Evolutionary conservation across 257 asterid species (phyloP), one percentile per base, ranked within the genome.

Genomic region (Rubia yunnanensis): DNA sequence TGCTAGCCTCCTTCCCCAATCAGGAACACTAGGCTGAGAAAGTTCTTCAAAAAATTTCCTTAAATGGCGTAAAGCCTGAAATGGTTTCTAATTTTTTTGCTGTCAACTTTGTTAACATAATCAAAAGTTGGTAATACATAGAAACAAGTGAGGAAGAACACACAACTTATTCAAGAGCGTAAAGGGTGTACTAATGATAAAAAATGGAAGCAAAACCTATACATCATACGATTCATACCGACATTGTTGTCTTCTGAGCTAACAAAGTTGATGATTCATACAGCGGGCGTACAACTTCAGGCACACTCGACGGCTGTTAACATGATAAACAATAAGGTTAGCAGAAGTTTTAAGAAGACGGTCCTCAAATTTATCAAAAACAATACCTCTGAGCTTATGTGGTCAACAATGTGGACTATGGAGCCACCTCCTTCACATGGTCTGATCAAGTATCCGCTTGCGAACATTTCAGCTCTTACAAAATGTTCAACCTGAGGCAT

Each of bases 351-450:
- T 4, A 57, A 49, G 24, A 24, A 35, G 61, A 17, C 0, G 5
- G 52, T 24, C 7, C n/a, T 11, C 44, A 15, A 39, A 52, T 39
- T 15, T 38, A 55, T 53, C 50, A 39, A 63, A 53, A 32, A 54
- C 28, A n/a, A n/a, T 72, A 94, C 99, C 98, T 90, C 95, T 56
- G 90, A 72, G 75, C 90, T 91, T 82, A 88, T 68, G 78, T 94
- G 99, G 53, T 94, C 97, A 70, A 90, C 99, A 35, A 90, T 80
- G 71, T 90, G 99, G 67, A 94, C 86, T 66, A 90, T 85, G 35
- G 99, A 94, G 55, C 96, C 97, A 32, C 99, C 99, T 3, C 99
- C 99, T 75, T 94, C 99, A 64, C 95, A 90, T 9, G 97, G 99
- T 72, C 99, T 81, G 64, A 90, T 85, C 70, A 94, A 78, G 90